Conservation (phyloP, 23 red algal species). For the Gracilaria caudata region DNA sequence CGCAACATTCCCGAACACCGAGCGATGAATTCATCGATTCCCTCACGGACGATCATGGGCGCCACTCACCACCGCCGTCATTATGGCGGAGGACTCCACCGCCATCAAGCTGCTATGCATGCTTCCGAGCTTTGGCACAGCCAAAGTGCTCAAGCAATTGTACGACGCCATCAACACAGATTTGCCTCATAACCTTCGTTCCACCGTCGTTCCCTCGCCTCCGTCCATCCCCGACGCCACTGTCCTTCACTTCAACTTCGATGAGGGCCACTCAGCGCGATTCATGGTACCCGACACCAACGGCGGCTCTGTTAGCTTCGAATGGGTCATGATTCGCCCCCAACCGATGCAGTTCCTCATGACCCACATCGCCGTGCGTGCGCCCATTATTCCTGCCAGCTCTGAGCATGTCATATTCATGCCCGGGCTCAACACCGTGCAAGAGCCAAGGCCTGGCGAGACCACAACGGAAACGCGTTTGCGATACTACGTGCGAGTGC, state of each 20-base stretch:
- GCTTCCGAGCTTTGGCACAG: neutral
- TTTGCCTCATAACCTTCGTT: conserved; percentile 14
- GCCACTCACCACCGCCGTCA: no score
- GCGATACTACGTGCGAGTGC: conserved; percentile 30
- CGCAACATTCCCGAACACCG: no score
- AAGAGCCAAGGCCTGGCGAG: conserved; percentile 34
- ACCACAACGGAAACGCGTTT: conserved; percentile 29
- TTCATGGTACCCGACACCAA: conserved; percentile 35
- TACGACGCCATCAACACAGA: conserved; percentile 22
- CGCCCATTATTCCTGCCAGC: neutral
- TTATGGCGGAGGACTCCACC: neutral
- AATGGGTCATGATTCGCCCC: conserved; percentile 29
- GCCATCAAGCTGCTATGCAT: neutral
- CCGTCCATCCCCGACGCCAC: neutral
- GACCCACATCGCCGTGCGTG: neutral
- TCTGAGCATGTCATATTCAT: conserved; percentile 13
- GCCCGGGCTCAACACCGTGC: conserved; percentile 59
- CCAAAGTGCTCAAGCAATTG: neutral
- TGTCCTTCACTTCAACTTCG: conserved; percentile 48
- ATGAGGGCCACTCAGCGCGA: conserved; percentile 56
- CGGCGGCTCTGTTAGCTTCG: conserved; percentile 44
- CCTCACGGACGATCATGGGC: no score
- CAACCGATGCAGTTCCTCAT: neutral
- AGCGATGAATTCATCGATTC: no score
- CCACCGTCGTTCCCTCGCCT: conserved; percentile 6